A percentile compares a stretch with the other conserved stretches of the same genome.
These are phyloP conservation scores for Peronosclerospora sorghi DNA, from an alignment of 352 stramenopile species.

Conservation along the genomic window DNA sequence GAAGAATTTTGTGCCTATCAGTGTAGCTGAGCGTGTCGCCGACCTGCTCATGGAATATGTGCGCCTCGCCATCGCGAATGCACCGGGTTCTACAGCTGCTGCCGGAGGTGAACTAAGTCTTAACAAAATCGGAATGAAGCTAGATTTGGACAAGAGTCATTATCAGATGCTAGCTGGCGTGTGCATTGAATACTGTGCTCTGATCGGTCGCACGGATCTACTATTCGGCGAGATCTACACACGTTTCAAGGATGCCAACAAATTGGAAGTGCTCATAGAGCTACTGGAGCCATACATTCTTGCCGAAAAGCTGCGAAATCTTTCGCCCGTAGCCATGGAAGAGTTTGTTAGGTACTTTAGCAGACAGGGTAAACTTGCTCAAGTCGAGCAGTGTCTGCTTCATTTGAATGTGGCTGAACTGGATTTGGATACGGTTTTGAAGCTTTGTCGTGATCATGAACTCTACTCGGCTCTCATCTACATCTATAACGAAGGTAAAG, in stretches of 20 bases:
- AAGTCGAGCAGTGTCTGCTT: conserved; percentile 90
- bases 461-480: conserved; percentile 92
- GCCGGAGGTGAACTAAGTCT: conserved; percentile 26
- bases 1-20: conserved; percentile 85
- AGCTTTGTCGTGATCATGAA: conserved; percentile 85
- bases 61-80: conserved; percentile 77
- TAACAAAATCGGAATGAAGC: conserved; percentile 58
- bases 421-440: conserved; percentile 91
- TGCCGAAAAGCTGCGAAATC: conserved; percentile 85
- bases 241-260: conserved; percentile 69
- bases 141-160: conserved; percentile 88
- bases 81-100: conserved; percentile 30
- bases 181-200: conserved; percentile 92
- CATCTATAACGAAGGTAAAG: conserved; percentile 89
- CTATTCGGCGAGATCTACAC: conserved; percentile 85
- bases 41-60: conserved; percentile 87
- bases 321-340: conserved; percentile 89
- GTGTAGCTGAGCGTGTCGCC: conserved; percentile 78
- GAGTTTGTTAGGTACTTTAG: conserved; percentile 90
- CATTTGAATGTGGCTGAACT: conserved; percentile 90
- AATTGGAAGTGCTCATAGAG: conserved; percentile 87
- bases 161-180: conserved; percentile 94
- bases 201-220: conserved; percentile 75
- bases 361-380: conserved; percentile 70
- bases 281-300: conserved; percentile 92